Base-by-base conservation (phyloP, 441 rosid genomes). In the Daphne laureola region DNA sequence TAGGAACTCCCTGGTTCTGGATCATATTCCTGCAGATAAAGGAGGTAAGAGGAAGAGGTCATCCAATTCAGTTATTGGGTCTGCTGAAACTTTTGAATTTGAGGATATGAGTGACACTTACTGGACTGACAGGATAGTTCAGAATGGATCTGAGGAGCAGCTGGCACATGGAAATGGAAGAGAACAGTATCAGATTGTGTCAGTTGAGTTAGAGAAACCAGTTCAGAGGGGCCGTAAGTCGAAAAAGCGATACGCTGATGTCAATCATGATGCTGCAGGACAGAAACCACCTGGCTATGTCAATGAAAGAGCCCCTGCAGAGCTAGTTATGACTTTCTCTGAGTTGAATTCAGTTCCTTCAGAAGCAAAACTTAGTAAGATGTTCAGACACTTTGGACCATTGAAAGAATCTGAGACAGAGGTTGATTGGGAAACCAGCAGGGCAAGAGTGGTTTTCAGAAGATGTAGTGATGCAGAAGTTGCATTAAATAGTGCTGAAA, bases 51-150 rank as follows among this genome's bases (percentile, higher is more conserved):
- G 78, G 71, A 75, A 67, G 58, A 76, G 64, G 67, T 43, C 47
- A 8, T 70, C 80, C 43, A 69, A 52, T 51, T 53, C 69, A 21
- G 46, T 54, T 31, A 61, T 51, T 56, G 80, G 77, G 49, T 67
- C 66, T 61, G 66, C 86, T 0, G 92, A 78, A 75, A 73, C 96
- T 60, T 92, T 86, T 59, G 96, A 89, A 66, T 92, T 92, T 65
- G 96, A 86, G 71, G 98, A 92, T 68, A 79, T 76, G 96, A 84
- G 70, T 25, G 98, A 92, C 66, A 84, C 96, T 43, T 92, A 86
- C 60, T 92, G 98, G 98, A 92, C 94, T 36, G 96, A 92, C 74
- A 79, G 87, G 68, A 76, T 89, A 58, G 79, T 92, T 47, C 81
- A 86, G 65, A 89, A 92, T 69, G 94, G 95, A 50, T 76, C 84